These are phyloP conservation scores for Fusarium sp. DNA, from an alignment of 2,329 filamentous ascomycete species.

Conservation along the genomic window DNA sequence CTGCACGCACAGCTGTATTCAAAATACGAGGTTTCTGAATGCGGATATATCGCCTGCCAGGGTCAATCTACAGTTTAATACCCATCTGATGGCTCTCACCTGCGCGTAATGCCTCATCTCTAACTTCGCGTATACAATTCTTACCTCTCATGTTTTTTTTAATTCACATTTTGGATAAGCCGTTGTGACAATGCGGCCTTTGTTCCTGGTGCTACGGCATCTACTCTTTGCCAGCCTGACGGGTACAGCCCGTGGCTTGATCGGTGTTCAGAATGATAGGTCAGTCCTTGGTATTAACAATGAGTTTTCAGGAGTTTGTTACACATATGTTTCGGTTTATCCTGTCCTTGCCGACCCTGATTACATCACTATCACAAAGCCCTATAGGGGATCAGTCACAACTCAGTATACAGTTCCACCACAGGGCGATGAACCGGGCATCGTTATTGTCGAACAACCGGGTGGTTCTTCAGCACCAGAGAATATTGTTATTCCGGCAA, in stretches of 20 bases:
- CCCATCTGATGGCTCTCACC: background rate
- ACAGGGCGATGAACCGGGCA: constrained; percentile 28
- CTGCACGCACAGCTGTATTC: background rate
- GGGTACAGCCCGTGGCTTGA: constrained; percentile 1
- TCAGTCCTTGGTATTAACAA: constrained; percentile 38
- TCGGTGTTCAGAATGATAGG: constrained; percentile 38
- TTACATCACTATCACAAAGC: constrained; percentile 39
- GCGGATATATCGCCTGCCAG: constrained; percentile 8
- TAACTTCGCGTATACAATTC: background rate
- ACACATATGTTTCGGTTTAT: constrained; percentile 43
- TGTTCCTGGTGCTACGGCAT: constrained; percentile 10
- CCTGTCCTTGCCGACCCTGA: constrained; percentile 36
- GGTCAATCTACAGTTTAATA: constrained; percentile 22
- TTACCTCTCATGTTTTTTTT: background rate
- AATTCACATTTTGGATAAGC: background rate
- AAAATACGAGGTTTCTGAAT: constrained; percentile 2
- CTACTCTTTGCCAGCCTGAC: constrained; percentile 16
- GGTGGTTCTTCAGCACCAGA: constrained; percentile 21
- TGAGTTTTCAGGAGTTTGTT: constrained; percentile 37
- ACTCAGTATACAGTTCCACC: constrained; percentile 36
- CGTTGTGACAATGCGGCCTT: constrained; percentile 22
- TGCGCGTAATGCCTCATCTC: background rate
- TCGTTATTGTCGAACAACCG: constrained; percentile 35
- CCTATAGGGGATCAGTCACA: constrained; percentile 32
- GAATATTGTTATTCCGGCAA: constrained; percentile 33